Conservation (phyloP, 2,329 filamentous ascomycete species). For the Fusarium sp. region DNA sequence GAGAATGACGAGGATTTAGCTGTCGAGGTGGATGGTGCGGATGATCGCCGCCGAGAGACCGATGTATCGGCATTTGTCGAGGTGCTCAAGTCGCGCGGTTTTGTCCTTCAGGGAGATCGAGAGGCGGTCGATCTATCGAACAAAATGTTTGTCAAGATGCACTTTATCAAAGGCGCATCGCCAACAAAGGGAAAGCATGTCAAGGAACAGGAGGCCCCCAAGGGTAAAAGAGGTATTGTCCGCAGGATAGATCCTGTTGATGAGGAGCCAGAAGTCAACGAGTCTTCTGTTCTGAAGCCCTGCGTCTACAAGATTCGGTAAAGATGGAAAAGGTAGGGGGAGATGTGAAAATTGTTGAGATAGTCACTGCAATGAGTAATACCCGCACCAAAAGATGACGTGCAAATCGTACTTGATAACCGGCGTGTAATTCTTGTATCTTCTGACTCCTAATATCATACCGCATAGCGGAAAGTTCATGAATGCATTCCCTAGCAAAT, state of each 20-base stretch:
- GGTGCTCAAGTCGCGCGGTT: conserved; percentile 81
- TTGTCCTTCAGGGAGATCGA: conserved; percentile 77
- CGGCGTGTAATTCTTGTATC: conserved; percentile 29
- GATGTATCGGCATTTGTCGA: conserved; percentile 89
- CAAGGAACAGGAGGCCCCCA: conserved; percentile 64
- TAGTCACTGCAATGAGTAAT: conserved; percentile 28
- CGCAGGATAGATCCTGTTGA: conserved; percentile 63
- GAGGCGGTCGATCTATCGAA: conserved; percentile 81
- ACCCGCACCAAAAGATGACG: conserved; percentile 25
- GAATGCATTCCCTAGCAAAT: conserved; percentile 19
- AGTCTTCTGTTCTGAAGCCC: conserved; percentile 79
- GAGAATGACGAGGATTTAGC: conserved; percentile 66
- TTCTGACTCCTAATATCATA: conserved; percentile 25
- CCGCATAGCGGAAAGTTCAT: conserved; percentile 16
- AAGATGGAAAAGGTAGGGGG: conserved; percentile 29
- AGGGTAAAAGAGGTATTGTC: conserved; percentile 63
- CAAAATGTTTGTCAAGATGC: conserved; percentile 99
- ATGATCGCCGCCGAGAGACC: conserved; percentile 74
- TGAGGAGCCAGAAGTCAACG: conserved; percentile 70
- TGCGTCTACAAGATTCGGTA: conserved; percentile 93
- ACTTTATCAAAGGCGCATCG: conserved; percentile 84
- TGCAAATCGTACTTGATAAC: conserved; percentile 31
- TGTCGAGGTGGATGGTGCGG: conserved; percentile 75
- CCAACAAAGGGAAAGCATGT: conserved; percentile 80
- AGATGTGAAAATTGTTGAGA: conserved; percentile 4